Conservation (phyloP, 2,329 filamentous ascomycete species). For the Dryadomyces sulphureus region DNA sequence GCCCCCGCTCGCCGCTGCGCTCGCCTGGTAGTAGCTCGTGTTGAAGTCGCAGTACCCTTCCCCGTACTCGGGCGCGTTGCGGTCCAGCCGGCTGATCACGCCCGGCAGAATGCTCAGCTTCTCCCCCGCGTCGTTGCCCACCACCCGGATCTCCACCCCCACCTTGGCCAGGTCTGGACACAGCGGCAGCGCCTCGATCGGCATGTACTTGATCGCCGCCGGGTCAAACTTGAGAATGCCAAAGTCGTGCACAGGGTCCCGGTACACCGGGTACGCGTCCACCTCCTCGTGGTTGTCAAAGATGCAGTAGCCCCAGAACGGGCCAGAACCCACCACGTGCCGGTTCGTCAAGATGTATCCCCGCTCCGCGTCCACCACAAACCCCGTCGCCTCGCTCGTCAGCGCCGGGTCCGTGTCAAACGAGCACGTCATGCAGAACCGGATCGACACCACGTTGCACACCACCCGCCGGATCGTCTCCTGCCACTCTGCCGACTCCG, state of each 20-base stretch:
- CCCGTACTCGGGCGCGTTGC: constrained; percentile 94
- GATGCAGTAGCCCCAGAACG: constrained; percentile 95
- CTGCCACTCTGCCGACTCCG: constrained; percentile 52
- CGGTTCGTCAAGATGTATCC: constrained; percentile 78
- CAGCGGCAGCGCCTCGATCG: constrained; percentile 62
- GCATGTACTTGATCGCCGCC: constrained; percentile 94
- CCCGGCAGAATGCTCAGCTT: constrained; percentile 96
- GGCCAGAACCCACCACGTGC: constrained; percentile 88
- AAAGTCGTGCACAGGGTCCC: constrained; percentile 96
- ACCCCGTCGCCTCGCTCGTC: constrained; percentile 91
- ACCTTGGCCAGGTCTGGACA: constrained; percentile 80
- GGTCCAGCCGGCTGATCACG: constrained; percentile 88
- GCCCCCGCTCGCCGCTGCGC: constrained; percentile 88
- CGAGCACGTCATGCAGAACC: constrained; percentile 94
- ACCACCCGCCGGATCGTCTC: constrained; percentile 89
- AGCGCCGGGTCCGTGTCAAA: constrained; percentile 95
- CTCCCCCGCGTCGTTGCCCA: constrained; percentile 96
- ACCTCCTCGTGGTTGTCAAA: constrained; percentile 98
- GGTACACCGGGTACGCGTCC: constrained; percentile 91
- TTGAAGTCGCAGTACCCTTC: constrained; percentile 98
- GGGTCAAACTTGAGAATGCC: constrained; percentile 94
- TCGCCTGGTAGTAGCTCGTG: constrained; percentile 91
- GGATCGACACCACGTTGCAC: constrained; percentile 92
- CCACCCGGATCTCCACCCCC: constrained; percentile 86
- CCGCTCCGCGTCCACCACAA: constrained; percentile 87